These are phyloP conservation scores for Neoboletus magnificus DNA, from an alignment of 768 basidiomycete genomes.

Conservation along the genomic window DNA sequence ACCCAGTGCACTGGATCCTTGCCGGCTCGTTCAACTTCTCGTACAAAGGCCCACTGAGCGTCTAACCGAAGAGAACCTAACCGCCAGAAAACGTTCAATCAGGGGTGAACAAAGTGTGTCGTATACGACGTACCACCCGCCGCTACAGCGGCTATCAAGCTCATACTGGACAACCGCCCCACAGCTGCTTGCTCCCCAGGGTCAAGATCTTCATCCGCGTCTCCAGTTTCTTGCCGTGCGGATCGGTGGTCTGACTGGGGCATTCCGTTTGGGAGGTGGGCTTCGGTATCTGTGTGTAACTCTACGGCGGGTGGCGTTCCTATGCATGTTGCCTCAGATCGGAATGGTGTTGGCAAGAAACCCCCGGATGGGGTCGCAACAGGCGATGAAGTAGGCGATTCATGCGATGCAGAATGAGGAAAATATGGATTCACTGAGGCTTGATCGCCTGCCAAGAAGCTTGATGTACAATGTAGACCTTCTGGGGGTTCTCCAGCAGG, in stretches of 20 bases:
- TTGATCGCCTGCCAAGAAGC: slow-evolving; percentile 5
- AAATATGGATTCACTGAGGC: slow-evolving; percentile 50
- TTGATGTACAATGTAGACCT: slow-evolving; percentile 12
- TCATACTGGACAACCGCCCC: slow-evolving; percentile 89
- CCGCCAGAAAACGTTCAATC: slow-evolving; percentile 4
- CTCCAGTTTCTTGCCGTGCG: slow-evolving; percentile 15
- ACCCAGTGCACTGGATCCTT: slow-evolving; percentile 73
- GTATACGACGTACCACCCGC: slow-evolving; percentile 58
- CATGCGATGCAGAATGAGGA: slow-evolving; percentile 37
- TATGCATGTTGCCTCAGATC: slow-evolving; percentile 11
- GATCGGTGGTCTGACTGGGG: slow-evolving; percentile 15
- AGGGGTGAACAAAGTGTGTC: slow-evolving; percentile 4
- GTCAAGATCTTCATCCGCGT: slow-evolving; percentile 40
- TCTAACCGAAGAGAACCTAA: slow-evolving; percentile 55
- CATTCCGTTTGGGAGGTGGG: slow-evolving; percentile 8
- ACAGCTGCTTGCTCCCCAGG: slow-evolving; percentile 71
- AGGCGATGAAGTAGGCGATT: slow-evolving; percentile 27
- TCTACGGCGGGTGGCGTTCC: slow-evolving; percentile 6
- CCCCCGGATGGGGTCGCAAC: slow-evolving; percentile 19
- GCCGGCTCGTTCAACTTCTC: slow-evolving; percentile 67
- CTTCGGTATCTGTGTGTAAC: slow-evolving; percentile 8
- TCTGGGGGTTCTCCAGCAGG: slow-evolving; percentile 29
- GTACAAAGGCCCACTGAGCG: slow-evolving; percentile 62
- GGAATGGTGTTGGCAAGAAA: slow-evolving; percentile 15
- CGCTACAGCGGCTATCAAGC: slow-evolving; percentile 83